These are phyloP conservation scores for Fusarium euwallaceae DNA, from an alignment of 2,329 filamentous ascomycete species.

Conservation along the genomic window DNA sequence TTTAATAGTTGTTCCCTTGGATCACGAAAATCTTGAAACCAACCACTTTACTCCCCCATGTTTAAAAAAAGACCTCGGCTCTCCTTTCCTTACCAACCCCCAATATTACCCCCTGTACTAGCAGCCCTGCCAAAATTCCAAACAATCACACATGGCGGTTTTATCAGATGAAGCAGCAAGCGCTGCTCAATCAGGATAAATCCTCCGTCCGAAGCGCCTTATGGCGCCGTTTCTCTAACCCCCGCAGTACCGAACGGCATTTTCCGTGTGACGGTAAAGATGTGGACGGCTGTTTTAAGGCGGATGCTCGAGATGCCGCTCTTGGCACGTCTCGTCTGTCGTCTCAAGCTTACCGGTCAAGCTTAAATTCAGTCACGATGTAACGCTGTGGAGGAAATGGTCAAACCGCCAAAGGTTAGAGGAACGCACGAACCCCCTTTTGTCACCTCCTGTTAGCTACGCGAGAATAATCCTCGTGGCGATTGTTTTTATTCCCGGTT, in stretches of 20 bases:
- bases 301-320: slow-evolving; percentile 1
- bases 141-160: neutral
- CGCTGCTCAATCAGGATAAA: neutral
- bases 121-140: neutral
- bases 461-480: neutral
- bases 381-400: neutral
- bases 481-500: slow-evolving; percentile 3
- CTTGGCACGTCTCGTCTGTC: slow-evolving; percentile 8
- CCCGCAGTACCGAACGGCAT: neutral
- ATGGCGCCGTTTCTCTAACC: neutral
- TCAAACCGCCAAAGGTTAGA: neutral
- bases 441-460: slow-evolving; percentile 14
- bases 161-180: slow-evolving; percentile 1
- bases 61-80: neutral
- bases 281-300: neutral
- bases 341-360: slow-evolving; percentile 15
- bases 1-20: neutral
- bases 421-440: neutral
- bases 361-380: slow-evolving; percentile 7
- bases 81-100: neutral
- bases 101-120: neutral
- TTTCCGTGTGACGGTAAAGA: neutral
- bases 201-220: neutral
- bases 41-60: neutral
- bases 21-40: neutral